These are phyloP conservation scores for Juglanconis oblonga DNA, from an alignment of 2,329 filamentous ascomycete species.

Conservation along the genomic window DNA sequence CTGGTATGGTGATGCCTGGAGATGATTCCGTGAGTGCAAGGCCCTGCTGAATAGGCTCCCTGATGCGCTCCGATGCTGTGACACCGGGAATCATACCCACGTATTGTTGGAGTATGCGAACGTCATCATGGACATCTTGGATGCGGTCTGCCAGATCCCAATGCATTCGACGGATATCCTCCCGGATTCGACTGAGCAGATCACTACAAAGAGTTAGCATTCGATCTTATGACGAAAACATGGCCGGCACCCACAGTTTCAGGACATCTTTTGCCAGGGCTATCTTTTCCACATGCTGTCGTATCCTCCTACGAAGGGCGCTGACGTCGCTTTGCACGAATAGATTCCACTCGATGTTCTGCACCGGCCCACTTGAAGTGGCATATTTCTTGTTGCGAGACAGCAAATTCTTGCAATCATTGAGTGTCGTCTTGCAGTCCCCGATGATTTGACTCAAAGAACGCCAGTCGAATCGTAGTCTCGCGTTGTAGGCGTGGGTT, in stretches of 20 bases:
- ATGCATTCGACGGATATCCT: constrained; percentile 22
- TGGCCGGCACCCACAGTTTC: constrained; percentile 29
- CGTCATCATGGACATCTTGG: constrained; percentile 19
- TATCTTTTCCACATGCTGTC: constrained; percentile 33
- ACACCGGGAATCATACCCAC: not conserved
- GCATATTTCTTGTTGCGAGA: constrained; percentile 28
- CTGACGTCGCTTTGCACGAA: constrained; percentile 32
- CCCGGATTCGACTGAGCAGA: constrained; percentile 28
- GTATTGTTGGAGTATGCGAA: constrained; percentile 18
- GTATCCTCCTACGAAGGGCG: constrained; percentile 29
- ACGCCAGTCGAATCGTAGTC: constrained; percentile 20
- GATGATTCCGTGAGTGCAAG: not conserved
- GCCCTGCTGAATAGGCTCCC: not conserved
- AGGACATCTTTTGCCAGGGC: constrained; percentile 33
- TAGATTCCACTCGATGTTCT: constrained; percentile 35
- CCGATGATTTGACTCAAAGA: constrained; percentile 28
- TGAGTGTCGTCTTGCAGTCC: constrained; percentile 29
- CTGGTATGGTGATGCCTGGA: not conserved
- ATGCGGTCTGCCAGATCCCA: constrained; percentile 19
- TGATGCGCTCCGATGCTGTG: not conserved
- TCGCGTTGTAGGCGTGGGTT: not conserved
- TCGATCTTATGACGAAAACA: not conserved
- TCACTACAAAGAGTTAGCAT: constrained; percentile 24
- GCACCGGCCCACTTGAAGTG: constrained; percentile 24
- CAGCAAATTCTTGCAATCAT: constrained; percentile 31